phyloP scores from a whole-genome alignment of 352 stramenopile genomes.

The Globisporangium rhizosaccharum region DNA sequence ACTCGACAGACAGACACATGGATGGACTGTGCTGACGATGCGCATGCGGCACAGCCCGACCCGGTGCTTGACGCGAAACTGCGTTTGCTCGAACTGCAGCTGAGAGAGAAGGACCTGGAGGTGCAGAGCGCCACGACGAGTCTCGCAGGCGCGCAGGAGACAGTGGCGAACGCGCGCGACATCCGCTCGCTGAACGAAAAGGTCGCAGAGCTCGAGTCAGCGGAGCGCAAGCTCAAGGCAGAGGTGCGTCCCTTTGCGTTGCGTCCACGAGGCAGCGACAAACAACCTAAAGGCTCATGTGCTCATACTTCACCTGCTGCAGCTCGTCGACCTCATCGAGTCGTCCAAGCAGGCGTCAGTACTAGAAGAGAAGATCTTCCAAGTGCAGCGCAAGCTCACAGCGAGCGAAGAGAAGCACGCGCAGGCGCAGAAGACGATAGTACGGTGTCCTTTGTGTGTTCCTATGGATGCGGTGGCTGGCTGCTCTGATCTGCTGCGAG shows the following conservation, averaged over 20 bases:
- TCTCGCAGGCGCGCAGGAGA: slow-evolving; percentile 40
- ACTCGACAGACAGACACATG: not conserved
- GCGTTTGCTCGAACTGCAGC: slow-evolving; percentile 48
- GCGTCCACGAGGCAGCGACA: no score
- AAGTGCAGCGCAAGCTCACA: slow-evolving; percentile 42
- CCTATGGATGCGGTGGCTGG: not conserved
- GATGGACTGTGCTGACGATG: not conserved
- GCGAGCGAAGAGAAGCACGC: slow-evolving; percentile 48
- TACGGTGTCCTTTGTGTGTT: slow-evolving; percentile 19
- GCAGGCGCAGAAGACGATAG: slow-evolving; percentile 38
- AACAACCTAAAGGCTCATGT: not conserved
- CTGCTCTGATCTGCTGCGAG: not conserved
- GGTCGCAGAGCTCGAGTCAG: slow-evolving; percentile 52
- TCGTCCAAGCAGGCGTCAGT: slow-evolving; percentile 55
- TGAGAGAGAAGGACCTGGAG: slow-evolving; percentile 58
- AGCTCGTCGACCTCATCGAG: slow-evolving; percentile 67
- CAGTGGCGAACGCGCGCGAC: slow-evolving; percentile 40
- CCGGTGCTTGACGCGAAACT: slow-evolving; percentile 64
- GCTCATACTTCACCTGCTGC: not conserved
- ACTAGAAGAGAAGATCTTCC: slow-evolving; percentile 57
- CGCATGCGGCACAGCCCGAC: slow-evolving; percentile 31
- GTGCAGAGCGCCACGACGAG: slow-evolving; percentile 36
- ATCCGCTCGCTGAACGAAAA: slow-evolving; percentile 52
- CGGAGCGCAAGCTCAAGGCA: slow-evolving; percentile 61
- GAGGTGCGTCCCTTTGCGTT: slow-evolving; percentile 26